Conservation (phyloP, 352 stramenopile genomes). For the Pythium folliculosum region DNA sequence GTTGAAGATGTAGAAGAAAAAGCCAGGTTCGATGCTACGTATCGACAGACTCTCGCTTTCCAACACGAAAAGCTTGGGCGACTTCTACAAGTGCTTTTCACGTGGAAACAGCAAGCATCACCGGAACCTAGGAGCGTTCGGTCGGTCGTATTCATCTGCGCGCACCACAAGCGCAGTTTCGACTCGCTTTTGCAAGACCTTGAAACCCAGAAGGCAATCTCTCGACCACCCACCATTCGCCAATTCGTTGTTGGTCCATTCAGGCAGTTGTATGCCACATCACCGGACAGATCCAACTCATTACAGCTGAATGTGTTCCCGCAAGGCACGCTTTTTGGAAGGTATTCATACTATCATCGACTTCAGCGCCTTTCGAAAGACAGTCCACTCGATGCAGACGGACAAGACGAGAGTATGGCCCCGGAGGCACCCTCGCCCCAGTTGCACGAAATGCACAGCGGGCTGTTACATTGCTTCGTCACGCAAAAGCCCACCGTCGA, state of each 20-base stretch:
- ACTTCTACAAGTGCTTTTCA: conserved; percentile 42
- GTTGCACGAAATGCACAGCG: not conserved
- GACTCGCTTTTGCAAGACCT: conserved; percentile 25
- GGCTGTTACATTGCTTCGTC: conserved; percentile 13
- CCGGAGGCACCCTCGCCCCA: not conserved
- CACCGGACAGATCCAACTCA: not conserved
- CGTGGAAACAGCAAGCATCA: conserved; percentile 34
- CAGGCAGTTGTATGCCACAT: not conserved
- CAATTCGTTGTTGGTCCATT: conserved; percentile 32
- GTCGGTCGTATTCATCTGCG: conserved; percentile 18
- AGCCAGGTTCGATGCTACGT: conserved; percentile 34
- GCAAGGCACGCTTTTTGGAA: conserved; percentile 24
- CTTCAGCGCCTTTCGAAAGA: conserved; percentile 5
- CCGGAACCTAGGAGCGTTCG: not conserved
- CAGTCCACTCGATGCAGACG: not conserved
- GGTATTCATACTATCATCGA: conserved; percentile 26
- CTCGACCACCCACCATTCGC: not conserved
- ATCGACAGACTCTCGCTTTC: conserved; percentile 45
- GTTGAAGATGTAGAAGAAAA: conserved; percentile 49
- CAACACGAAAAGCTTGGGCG: conserved; percentile 39
- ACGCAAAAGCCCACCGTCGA: conserved; percentile 11
- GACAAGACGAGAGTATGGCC: not conserved
- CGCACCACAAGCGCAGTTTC: conserved; percentile 26
- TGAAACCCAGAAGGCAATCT: not conserved
- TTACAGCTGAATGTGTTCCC: conserved; percentile 24